phyloP scores from a whole-genome alignment of 2,329 filamentous ascomycete genomes.

The Amauroascus verrucosus region DNA sequence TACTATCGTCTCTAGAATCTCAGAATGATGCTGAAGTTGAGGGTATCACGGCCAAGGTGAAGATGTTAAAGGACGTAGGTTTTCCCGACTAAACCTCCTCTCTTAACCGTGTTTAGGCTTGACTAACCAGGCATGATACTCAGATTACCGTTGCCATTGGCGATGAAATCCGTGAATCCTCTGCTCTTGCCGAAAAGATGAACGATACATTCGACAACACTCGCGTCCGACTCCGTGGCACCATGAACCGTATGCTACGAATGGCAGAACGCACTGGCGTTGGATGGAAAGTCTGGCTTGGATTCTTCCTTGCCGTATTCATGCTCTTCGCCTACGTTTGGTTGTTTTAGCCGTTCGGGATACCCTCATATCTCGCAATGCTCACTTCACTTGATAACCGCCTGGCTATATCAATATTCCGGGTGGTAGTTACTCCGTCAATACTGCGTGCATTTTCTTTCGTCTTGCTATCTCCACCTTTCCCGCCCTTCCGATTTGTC shows the following conservation, averaged over 20 bases:
- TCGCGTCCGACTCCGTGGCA: constrained; percentile 67
- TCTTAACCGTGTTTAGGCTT: neutral
- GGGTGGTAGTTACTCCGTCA: neutral
- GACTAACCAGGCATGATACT: neutral
- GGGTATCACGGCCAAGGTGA: constrained; percentile 84
- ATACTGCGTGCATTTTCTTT: neutral
- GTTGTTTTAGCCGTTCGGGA: constrained; percentile 51
- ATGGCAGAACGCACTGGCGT: constrained; percentile 96
- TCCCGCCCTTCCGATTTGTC: neutral
- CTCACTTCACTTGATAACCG: neutral
- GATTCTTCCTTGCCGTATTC: constrained; percentile 74
- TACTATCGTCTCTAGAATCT: constrained; percentile 85
- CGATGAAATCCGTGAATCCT: constrained; percentile 85
- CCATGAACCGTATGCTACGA: constrained; percentile 92
- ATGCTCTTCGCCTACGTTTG: constrained; percentile 86
- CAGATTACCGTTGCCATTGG: constrained; percentile 88
- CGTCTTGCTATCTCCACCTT: neutral
- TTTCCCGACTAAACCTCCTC: constrained; percentile 4
- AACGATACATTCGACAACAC: constrained; percentile 89
- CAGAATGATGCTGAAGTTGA: constrained; percentile 88
- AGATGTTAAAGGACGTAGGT: constrained; percentile 76
- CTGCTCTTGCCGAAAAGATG: constrained; percentile 84
- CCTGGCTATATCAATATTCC: neutral
- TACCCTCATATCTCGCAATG: neutral
- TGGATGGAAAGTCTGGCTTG: constrained; percentile 87